Evolutionary conservation across 805 yeast genomes (phyloP), one percentile per base, ranked within the genome.

Genomic region (Saturnispora gosingensis): DNA sequence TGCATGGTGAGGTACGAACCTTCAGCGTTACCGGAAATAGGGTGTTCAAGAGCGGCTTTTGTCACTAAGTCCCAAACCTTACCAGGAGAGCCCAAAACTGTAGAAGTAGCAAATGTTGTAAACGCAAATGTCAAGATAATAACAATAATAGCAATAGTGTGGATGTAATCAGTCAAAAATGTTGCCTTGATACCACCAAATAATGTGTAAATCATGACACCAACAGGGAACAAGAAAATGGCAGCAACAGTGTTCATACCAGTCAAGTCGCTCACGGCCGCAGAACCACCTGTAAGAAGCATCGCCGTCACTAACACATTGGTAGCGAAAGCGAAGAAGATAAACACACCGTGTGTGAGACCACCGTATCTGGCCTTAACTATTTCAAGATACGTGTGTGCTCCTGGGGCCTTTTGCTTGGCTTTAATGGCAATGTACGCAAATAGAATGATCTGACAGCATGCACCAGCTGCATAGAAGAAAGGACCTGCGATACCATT

Each of bases 1-100:
- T 82, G 77, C 87, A 91, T 85, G 32, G 98, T 91, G 60, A 91
- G 73, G 64, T 83, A 90, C 5, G 91, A 85, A 48, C 98, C 97
- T 3, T 80, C 81, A 1, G 88, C 83, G 64, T 90, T 90, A 40
- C 96, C 95, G 15, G 67, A 72, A 34, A 84, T 78, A 20, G 97
- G 97, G 34, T 73, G 70, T 5, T 72, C 69, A 40, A 72, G 63
- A 5, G 83, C 91, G 46, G 81, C 75, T 49, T 72, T 75, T 8
- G 81, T 78, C 46, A 90, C 76, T 24, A 78, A 67, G 18, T 88
- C 96, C 78, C 85, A 90, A 24, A 90, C 86, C 15, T 71, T 75
- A 30, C 80, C 84, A 11, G 97, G 96, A 2, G 95, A 85, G 1
- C 98, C 97, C 49, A 90, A 71, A 22, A 68, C 62, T 39, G 75